Percentiles rank a stretch among this genome's conserved stretches.
phyloP scores from a whole-genome alignment of 495 filamentous ascomycete species.

The Talaromyces thailandensis region DNA sequence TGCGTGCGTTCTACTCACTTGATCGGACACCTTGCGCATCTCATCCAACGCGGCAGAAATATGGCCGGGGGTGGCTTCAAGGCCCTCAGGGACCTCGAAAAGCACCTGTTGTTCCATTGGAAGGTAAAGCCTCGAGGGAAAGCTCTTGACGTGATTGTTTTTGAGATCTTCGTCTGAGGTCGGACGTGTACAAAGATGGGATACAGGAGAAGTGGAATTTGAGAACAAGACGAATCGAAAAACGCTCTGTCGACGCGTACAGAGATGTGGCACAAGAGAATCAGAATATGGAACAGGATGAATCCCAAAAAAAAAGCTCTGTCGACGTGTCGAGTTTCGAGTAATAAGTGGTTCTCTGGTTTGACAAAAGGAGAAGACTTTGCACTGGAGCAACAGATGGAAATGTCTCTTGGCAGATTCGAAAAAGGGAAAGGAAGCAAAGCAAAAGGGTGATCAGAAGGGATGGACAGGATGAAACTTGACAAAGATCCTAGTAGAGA shows the following conservation, averaged over 20 bases:
- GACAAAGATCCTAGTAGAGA: not conserved
- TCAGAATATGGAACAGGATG: not conserved
- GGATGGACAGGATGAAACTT: not conserved
- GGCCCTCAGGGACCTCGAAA: not conserved
- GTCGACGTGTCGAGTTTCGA: not conserved
- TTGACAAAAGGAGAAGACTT: not conserved
- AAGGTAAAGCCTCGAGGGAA: not conserved
- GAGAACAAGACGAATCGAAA: not conserved
- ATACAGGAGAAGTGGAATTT: not conserved
- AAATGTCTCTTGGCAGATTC: not conserved
- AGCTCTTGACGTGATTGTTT: not conserved
- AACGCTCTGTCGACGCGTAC: not conserved
- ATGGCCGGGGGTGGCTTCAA: not conserved
- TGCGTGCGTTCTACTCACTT: not conserved
- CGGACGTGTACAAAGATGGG: not conserved
- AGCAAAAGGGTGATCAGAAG: not conserved
- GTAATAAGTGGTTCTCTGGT: not conserved
- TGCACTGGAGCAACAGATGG: not conserved
- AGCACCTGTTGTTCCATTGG: not conserved
- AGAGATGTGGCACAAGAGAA: not conserved
- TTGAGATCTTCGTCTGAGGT: not conserved
- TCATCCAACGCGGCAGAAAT: not conserved
- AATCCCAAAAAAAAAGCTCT: not conserved
- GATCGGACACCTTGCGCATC: not conserved
- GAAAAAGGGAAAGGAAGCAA: not conserved